Evolutionary conservation across 2,329 filamentous ascomycete species (phyloP).

Genomic region (Trichoderma arundinaceum): DNA sequence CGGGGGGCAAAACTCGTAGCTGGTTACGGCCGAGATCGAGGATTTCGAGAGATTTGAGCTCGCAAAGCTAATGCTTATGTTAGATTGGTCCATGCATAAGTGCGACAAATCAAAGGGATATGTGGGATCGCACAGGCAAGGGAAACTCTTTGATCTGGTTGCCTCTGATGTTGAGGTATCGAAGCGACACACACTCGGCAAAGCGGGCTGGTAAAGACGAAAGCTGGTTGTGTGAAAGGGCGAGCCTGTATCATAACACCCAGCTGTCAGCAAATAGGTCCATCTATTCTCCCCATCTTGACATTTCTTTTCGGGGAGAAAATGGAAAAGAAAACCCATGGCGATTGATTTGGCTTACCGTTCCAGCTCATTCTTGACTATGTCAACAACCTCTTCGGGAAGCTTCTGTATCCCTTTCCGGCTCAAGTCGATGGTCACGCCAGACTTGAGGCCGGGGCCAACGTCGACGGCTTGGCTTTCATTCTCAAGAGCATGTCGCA

Average conservation of each 20-base stretch:
- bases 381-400: conserved; percentile 75
- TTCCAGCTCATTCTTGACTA: conserved; percentile 76
- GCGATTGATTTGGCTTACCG: conserved; percentile 55
- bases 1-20: conserved; percentile 75
- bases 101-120: conserved; percentile 4
- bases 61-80: conserved; percentile 69
- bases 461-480: conserved; percentile 67
- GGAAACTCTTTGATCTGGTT: conserved; percentile 72
- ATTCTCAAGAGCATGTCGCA: conserved; percentile 69
- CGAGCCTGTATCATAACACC: conserved; percentile 59
- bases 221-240: conserved; percentile 80
- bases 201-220: conserved; percentile 72
- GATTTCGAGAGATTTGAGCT: conserved; percentile 86
- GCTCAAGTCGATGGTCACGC: conserved; percentile 79
- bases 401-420: conserved; percentile 74
- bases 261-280: conserved; percentile 25
- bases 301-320: no score
- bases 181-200: conserved; percentile 75
- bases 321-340: not conserved
- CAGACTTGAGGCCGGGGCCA: conserved; percentile 67
- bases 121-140: conserved; percentile 53
- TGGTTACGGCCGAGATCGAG: conserved; percentile 91
- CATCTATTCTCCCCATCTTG: no score
- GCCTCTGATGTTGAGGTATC: conserved; percentile 80
- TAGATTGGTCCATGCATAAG: conserved; percentile 31